phyloP scores from a whole-genome alignment of 2,329 filamentous ascomycete species.

The Fusarium marasasianum region DNA sequence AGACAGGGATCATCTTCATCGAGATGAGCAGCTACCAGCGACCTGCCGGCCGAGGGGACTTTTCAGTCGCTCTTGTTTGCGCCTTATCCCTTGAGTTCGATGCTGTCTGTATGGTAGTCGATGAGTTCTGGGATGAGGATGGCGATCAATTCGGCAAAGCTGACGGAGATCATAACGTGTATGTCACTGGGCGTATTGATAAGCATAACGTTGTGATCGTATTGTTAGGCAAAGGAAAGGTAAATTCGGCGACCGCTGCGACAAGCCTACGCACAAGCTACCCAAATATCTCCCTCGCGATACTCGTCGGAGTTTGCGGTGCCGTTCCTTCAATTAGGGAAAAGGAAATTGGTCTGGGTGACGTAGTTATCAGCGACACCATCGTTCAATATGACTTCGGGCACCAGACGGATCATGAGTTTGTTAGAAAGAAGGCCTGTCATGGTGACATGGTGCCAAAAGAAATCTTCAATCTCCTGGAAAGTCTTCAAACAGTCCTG shows the following conservation, averaged over 20 bases:
- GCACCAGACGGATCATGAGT: background rate
- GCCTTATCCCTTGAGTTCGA: background rate
- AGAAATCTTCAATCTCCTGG: background rate
- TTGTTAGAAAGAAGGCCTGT: background rate
- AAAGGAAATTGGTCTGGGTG: background rate
- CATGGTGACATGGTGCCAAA: background rate
- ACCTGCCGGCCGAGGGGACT: background rate
- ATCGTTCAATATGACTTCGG: background rate
- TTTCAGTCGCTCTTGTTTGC: background rate
- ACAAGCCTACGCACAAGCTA: background rate
- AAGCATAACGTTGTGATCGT: background rate
- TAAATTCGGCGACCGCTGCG: background rate
- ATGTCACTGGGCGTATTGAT: background rate
- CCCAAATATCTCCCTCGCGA: background rate
- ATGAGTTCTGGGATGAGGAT: background rate
- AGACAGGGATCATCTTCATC: fast-evolving
- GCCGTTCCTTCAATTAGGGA: background rate
- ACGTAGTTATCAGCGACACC: background rate
- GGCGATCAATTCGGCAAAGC: background rate
- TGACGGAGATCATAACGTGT: background rate
- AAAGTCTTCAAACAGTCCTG: background rate
- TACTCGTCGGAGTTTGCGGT: background rate
- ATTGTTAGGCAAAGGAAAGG: background rate
- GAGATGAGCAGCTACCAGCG: background rate
- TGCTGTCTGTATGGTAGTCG: background rate